These are phyloP conservation scores for Trypanosoma vivax DNA, from an alignment of 208 protist species.

Conservation along the genomic window DNA sequence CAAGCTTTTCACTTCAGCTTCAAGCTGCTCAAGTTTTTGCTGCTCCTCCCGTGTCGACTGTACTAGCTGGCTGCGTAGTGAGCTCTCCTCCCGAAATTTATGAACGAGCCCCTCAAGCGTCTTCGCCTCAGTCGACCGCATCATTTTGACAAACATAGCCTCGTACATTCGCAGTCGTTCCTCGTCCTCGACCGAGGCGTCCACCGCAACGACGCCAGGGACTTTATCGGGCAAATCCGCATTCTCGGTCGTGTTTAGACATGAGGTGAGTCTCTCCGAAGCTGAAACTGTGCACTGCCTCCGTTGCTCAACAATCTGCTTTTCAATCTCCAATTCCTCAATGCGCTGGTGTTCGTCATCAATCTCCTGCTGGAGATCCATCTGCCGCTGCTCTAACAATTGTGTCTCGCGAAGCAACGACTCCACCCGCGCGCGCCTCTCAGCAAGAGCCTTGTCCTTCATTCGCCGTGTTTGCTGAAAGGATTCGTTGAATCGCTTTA, in stretches of 20 bases:
- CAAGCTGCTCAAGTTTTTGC: slow-evolving; percentile 20
- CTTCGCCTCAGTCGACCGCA: slow-evolving; percentile 72
- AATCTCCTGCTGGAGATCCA: slow-evolving; percentile 44
- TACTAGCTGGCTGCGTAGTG: slow-evolving; percentile 60
- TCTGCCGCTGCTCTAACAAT: slow-evolving; percentile 31
- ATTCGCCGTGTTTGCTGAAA: slow-evolving; percentile 35
- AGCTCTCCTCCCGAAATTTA: slow-evolving; percentile 47
- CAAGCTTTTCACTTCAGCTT: slow-evolving; percentile 9
- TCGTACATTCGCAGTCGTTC: slow-evolving; percentile 75
- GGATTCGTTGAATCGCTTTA: slow-evolving; percentile 29
- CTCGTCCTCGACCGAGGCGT: slow-evolving; percentile 41
- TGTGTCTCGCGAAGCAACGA: slow-evolving; percentile 41
- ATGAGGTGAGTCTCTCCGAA: slow-evolving; percentile 6
- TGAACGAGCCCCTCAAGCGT: slow-evolving; percentile 30
- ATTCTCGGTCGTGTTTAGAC: background rate
- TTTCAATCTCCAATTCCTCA: slow-evolving; percentile 44
- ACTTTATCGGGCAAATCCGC: background rate
- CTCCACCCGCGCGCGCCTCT: slow-evolving; percentile 57
- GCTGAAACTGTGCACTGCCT: slow-evolving; percentile 14
- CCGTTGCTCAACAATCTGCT: slow-evolving; percentile 24
- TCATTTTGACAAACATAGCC: slow-evolving; percentile 84
- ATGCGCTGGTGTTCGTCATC: slow-evolving; percentile 63
- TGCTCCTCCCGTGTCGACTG: slow-evolving; percentile 29
- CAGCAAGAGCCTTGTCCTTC: slow-evolving; percentile 75
- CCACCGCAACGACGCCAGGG: background rate